Percentiles rank a stretch among this genome's conserved stretches.
Evolutionary conservation across 2,329 filamentous ascomycete species (phyloP).

Genomic region (Chaetomium sp.): DNA sequence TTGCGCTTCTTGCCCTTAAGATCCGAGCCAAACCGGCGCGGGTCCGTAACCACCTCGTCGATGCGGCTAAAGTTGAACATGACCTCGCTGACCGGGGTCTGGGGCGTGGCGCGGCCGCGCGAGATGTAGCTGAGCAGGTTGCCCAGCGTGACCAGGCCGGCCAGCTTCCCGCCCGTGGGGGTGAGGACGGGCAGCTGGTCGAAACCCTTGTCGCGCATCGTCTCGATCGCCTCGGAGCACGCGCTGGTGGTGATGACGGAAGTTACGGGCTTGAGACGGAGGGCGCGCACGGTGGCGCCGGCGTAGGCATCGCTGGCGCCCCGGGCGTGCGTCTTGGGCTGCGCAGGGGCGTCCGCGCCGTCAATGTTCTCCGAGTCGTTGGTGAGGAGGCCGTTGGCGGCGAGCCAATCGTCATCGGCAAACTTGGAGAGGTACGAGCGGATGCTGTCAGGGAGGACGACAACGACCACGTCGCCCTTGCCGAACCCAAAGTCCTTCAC

Average conservation of each 20-base stretch:
- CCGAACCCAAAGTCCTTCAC: constrained; percentile 44
- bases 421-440: constrained; percentile 98
- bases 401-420: constrained; percentile 97
- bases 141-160: constrained; percentile 90
- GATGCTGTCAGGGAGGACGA: constrained; percentile 92
- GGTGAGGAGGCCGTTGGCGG: constrained; percentile 90
- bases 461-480: constrained; percentile 85
- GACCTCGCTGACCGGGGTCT: constrained; percentile 76
- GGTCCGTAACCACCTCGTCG: constrained; percentile 88
- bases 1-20: constrained; percentile 58
- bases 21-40: constrained; percentile 60
- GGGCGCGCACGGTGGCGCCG: constrained; percentile 75
- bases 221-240: constrained; percentile 89
- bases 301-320: constrained; percentile 67
- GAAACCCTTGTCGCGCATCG: constrained; percentile 97
- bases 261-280: constrained; percentile 91
- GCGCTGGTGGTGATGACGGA: constrained; percentile 71
- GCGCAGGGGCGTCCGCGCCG: constrained; percentile 51
- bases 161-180: constrained; percentile 68
- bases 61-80: constrained; percentile 96
- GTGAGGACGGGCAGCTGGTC: constrained; percentile 93
- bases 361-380: constrained; percentile 46
- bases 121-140: constrained; percentile 92
- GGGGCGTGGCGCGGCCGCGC: constrained; percentile 72
- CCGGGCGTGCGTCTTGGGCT: constrained; percentile 39